Percentiles rank a stretch among this genome's conserved stretches.
phyloP scores from a whole-genome alignment of 2,329 filamentous ascomycete species.

The Cercospora canescens region DNA sequence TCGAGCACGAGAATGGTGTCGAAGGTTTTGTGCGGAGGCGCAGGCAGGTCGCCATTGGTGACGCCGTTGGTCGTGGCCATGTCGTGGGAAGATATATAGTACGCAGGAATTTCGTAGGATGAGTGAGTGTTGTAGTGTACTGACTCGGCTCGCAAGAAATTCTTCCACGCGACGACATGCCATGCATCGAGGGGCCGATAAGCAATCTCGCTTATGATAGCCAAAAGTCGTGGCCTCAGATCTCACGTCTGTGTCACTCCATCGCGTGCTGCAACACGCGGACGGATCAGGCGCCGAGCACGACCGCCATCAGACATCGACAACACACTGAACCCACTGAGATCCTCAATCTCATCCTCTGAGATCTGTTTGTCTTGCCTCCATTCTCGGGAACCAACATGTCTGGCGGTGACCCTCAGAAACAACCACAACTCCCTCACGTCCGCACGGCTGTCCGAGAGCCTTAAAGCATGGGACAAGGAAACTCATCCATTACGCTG shows the following conservation, averaged over 20 bases:
- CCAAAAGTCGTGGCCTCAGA: not conserved
- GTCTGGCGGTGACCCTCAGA: not conserved
- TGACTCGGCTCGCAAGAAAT: slow-evolving; percentile 3
- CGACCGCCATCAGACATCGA: not conserved
- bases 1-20: slow-evolving; percentile 73
- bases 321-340: no score
- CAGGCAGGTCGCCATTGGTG: slow-evolving; percentile 42
- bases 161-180: not conserved
- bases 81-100: not conserved
- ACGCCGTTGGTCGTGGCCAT: slow-evolving; percentile 31
- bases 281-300: slow-evolving; percentile 2
- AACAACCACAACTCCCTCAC: not conserved
- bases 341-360: not conserved
- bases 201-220: slow-evolving; percentile 8
- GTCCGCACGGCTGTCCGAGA: slow-evolving; percentile 3
- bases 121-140: not conserved
- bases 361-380: not conserved
- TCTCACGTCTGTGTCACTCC: not conserved
- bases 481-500: slow-evolving; percentile 83
- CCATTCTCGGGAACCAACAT: not conserved
- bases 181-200: not conserved
- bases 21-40: slow-evolving; percentile 52
- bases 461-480: slow-evolving; percentile 75
- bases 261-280: not conserved
- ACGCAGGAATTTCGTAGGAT: not conserved